Evolutionary conservation across 805 yeast genomes (phyloP).

Genomic region (Lipomyces sp.): DNA sequence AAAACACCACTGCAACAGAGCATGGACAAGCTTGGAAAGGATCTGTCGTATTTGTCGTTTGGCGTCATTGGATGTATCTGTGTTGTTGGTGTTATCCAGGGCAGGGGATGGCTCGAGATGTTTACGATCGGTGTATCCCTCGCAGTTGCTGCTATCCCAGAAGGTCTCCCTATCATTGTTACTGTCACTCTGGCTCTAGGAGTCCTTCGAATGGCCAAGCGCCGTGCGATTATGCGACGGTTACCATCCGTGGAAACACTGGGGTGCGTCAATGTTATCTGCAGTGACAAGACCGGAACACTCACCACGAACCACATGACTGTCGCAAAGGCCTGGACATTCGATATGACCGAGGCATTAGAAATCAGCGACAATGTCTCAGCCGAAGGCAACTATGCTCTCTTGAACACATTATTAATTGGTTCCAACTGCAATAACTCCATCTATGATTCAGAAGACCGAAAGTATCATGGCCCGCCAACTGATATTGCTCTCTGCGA

Average conservation of each 20-base stretch:
- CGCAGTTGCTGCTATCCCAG: constrained; percentile 99
- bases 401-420: constrained; percentile 63
- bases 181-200: constrained; percentile 97
- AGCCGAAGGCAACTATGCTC: constrained; percentile 69
- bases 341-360: constrained; percentile 50
- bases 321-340: constrained; percentile 69
- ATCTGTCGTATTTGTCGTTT: constrained; percentile 82
- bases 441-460: constrained; percentile 25
- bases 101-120: constrained; percentile 96
- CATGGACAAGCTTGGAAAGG: constrained; percentile 95
- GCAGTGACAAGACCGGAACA: constrained; percentile 85
- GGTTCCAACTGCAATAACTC: constrained; percentile 52
- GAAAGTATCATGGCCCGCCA: constrained; percentile 71
- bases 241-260: constrained; percentile 94
- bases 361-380: constrained; percentile 41
- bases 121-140: constrained; percentile 95
- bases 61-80: constrained; percentile 90
- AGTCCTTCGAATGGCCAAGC: constrained; percentile 92
- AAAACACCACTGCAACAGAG: constrained; percentile 95
- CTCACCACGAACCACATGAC: constrained; percentile 80
- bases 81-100: constrained; percentile 85
- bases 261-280: constrained; percentile 87
- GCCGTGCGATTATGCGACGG: constrained; percentile 91
- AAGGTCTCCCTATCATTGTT: constrained; percentile 96
- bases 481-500: constrained; percentile 92